A percentile compares a stretch with the other conserved stretches of the same genome.
phyloP scores from a whole-genome alignment of 768 basidiomycete species.

The Mycena capillaripes region DNA sequence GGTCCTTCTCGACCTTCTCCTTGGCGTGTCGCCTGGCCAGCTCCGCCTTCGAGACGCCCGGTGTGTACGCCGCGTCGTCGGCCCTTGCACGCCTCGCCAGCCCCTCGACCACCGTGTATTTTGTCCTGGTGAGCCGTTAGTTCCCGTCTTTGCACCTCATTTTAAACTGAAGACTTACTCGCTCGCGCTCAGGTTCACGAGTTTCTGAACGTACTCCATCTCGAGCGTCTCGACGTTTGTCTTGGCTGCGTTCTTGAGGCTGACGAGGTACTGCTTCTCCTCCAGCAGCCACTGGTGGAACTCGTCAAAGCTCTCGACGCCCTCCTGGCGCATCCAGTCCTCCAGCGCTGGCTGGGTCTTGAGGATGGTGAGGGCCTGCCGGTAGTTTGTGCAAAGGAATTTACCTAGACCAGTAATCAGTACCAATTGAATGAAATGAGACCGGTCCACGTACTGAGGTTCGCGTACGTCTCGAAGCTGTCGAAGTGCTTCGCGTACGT shows the following conservation, averaged over 20 bases:
- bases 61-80: constrained; percentile 4
- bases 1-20: constrained; percentile 28
- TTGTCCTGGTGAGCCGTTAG: background rate
- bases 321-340: constrained; percentile 20
- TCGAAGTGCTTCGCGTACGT: too few species aligned
- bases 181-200: background rate
- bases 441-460: background rate
- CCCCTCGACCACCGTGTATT: background rate
- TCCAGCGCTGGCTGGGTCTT: constrained; percentile 10
- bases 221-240: background rate
- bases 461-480: background rate
- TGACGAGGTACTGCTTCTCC: background rate
- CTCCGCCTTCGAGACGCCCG: background rate
- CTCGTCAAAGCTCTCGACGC: background rate
- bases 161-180: background rate
- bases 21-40: constrained; percentile 22
- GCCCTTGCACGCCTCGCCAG: background rate
- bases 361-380: constrained; percentile 29
- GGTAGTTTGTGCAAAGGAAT: constrained; percentile 21
- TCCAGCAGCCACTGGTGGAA: constrained; percentile 27
- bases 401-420: background rate
- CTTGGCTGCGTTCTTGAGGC: background rate
- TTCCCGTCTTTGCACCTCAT: background rate
- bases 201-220: constrained; percentile 10
- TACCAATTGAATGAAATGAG: background rate